Evolutionary conservation across 2,329 filamentous ascomycete species (phyloP), one percentile per base, ranked within the genome.

Genomic region (Hymenoscyphus linearis): DNA sequence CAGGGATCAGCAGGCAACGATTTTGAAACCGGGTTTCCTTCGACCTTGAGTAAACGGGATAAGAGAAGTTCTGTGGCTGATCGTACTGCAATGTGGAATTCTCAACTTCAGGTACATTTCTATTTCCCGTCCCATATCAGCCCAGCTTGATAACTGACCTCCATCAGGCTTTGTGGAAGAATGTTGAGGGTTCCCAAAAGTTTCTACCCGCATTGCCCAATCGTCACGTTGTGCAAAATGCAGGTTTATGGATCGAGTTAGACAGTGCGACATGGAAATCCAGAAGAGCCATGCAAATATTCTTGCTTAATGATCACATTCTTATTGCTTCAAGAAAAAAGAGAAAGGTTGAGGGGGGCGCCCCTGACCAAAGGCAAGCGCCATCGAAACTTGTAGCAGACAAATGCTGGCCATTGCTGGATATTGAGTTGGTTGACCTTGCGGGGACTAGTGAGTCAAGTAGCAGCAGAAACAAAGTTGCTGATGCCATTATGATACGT

Each of bases 241-340:
- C 92, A 3, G 89, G 91, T 1, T 85, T 89, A 55, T 99, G 95
- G 95, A 90, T 98, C 62, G 93, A 99, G 77, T 80, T 99, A 64
- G 96, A 99, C 76, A 96, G 95, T 65, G 95, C 95, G 12, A 99
- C 95, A 0, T 98, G 96, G 86, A 97, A 96, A 75, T 91, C 93
- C 3, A 83, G 90, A 65, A 82, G 95, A 50, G 87, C 92, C 31
- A 93, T 98, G 74, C 91, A 96, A 72, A 86, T 99, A 63, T 93
- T 98, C 62, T 76, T 99, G 61, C 81, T 99, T 2, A 99, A 98
- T 72, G 95, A 99, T 71, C 93, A 99, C 74, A 79, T 99, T 1
- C 83, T 99, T 25, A 84, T 99, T 56, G 95, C 95, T 3, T 91
- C 90, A 26, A 87, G 90, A 67, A 97, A 97, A 78, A 96, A 97